These are phyloP conservation scores for Myxozyma sirexii DNA, from an alignment of 805 yeast species.

Conservation along the genomic window DNA sequence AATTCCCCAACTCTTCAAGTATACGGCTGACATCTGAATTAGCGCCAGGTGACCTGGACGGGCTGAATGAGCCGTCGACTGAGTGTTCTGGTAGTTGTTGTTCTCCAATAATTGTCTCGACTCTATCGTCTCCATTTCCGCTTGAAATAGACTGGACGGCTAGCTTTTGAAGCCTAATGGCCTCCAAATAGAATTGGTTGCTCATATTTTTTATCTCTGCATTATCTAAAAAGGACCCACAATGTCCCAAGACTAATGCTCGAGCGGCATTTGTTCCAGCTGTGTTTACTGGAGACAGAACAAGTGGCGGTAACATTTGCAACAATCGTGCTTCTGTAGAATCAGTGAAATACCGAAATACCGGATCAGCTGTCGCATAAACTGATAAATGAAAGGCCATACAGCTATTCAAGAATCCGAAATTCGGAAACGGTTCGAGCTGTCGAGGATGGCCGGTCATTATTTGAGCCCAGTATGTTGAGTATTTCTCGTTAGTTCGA, in stretches of 20 bases:
- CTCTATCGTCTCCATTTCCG: not conserved
- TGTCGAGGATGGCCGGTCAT: too few relatives aligned
- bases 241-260: not conserved
- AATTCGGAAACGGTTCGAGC: too few relatives aligned
- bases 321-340: not conserved
- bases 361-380: not conserved
- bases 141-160: not conserved
- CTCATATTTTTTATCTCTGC: not conserved
- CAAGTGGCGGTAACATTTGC: not conserved
- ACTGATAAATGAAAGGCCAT: not conserved
- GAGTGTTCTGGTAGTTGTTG: too few relatives aligned
- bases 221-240: not conserved
- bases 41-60: too few relatives aligned
- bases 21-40: too few relatives aligned
- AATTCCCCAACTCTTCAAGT: too few relatives aligned
- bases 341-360: not conserved
- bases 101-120: too few relatives aligned
- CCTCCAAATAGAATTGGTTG: not conserved
- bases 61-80: too few relatives aligned
- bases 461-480: too few relatives aligned
- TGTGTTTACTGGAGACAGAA: not conserved
- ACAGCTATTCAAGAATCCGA: not conserved
- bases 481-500: too few relatives aligned
- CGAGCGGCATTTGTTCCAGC: not conserved
- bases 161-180: not conserved